Evolutionary conservation across 768 basidiomycete species (phyloP), one percentile per base, ranked within the genome.

Genomic region (Suillus variegatus): DNA sequence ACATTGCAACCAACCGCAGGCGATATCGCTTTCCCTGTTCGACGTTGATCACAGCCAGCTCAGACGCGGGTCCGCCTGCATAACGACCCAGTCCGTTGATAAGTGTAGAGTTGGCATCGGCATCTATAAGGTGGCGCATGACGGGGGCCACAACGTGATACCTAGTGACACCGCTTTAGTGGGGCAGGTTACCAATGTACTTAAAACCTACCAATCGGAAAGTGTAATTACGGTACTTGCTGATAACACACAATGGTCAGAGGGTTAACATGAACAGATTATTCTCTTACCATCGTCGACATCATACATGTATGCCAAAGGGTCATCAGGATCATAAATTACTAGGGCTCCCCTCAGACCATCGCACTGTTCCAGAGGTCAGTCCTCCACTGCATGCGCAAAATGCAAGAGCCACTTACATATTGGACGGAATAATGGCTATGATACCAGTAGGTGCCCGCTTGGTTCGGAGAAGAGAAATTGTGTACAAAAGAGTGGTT

Each of bases 191-290:
- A 46, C 36, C 16, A 14, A 32, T 18, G 9, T 12, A 7, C 22
- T 14, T 25, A 36, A 44, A 62, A 43, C 63, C 41, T 58, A 71
- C 79, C 78, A 81, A 62, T 82, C 79, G 2, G 79, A 71, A 44
- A 85, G 73, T 2, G 82, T 82, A 56, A 85, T 82, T 2, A 85
- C 71, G 0, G 82, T 84, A 25, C 18, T n/a, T 68, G 77, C 67
- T 78, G 66, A 36, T 14, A 49, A 12, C 8, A n/a, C 20, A 44
- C 20, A 10, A 40, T 6, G 28, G 28, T 49, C 22, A n/a, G 36
- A 28, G 20, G 20, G 13, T 35, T 40, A 9, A 12, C 3, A n/a
- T 1, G 22, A 20, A 62, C 2, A 0, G 10, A 41, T 20, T 18
- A 6, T 25, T 41, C 16, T 25, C 70, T 12, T 38, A 80, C 79